Conservation (phyloP, 2,329 filamentous ascomycete species). For the Dothistroma septosporum region DNA sequence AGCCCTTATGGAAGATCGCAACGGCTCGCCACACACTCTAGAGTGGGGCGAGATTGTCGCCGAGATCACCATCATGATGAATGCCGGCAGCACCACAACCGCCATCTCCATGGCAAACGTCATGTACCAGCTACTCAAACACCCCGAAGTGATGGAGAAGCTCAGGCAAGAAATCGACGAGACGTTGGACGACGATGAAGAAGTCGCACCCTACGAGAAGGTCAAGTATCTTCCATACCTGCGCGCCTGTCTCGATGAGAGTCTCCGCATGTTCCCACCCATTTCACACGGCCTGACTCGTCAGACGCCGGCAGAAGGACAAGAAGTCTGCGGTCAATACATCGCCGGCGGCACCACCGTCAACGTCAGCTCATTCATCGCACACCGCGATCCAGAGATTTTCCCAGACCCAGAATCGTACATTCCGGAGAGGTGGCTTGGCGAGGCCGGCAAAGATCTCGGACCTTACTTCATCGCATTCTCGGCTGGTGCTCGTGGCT, state of each 20-base stretch:
- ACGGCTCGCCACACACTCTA: conserved; percentile 44
- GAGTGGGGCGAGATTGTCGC: conserved; percentile 58
- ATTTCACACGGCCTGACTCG: conserved; percentile 19
- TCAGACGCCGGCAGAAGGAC: conserved; percentile 15
- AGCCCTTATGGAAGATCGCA: conserved; percentile 51
- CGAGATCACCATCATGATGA: conserved; percentile 52
- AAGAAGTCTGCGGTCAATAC: conserved; percentile 17
- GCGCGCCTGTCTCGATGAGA: conserved; percentile 18
- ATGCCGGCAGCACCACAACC: conserved; percentile 45
- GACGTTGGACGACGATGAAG: conserved; percentile 45
- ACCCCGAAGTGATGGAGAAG: conserved; percentile 35
- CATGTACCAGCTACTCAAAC: conserved; percentile 37
- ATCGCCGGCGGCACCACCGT: conserved; percentile 17
- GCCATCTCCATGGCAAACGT: conserved; percentile 40
- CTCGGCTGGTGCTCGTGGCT: conserved; percentile 36
- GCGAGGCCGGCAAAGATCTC: conserved; percentile 21
- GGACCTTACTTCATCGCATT: conserved; percentile 28
- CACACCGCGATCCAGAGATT: conserved; percentile 34
- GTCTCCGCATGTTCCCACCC: conserved; percentile 19
- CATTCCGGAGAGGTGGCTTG: conserved; percentile 20
- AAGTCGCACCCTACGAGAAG: conserved; percentile 33
- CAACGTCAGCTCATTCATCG: conserved; percentile 18
- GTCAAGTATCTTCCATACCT: conserved; percentile 25
- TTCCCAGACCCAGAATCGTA: conserved; percentile 19
- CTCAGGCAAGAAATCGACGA: conserved; percentile 21